These are phyloP conservation scores for Aspergillus mulundensis DNA, from an alignment of 495 filamentous ascomycete genomes.

Conservation along the genomic window DNA sequence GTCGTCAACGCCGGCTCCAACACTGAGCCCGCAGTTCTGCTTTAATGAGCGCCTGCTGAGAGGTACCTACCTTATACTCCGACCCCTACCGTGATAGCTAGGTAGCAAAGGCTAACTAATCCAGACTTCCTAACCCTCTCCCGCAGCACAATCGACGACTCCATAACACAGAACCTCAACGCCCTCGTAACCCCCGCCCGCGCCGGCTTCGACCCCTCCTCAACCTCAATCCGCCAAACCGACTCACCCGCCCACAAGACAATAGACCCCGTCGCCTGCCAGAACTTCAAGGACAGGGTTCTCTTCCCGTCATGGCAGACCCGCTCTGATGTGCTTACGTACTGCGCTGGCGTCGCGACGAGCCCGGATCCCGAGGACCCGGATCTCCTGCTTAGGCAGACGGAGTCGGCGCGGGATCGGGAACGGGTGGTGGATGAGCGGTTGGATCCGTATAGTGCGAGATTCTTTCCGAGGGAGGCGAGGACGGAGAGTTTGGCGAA, in stretches of 20 bases:
- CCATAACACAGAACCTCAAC: constrained; percentile 90
- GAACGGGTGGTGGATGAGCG: constrained; percentile 83
- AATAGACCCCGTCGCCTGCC: constrained; percentile 62
- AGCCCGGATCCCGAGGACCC: constrained; percentile 86
- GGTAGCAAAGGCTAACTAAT: too few species aligned
- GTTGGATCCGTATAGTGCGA: constrained; percentile 84
- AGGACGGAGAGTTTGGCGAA: constrained; percentile 77
- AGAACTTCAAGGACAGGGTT: constrained; percentile 69
- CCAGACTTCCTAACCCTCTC: constrained; percentile 95
- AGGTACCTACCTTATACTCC: constrained; percentile 65
- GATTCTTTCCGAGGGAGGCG: constrained; percentile 79
- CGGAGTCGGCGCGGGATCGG: constrained; percentile 63
- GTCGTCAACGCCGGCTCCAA: constrained; percentile 50
- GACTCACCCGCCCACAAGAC: constrained; percentile 33
- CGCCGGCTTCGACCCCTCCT: constrained; percentile 73
- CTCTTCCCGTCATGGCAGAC: constrained; percentile 87
- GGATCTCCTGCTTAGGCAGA: constrained; percentile 63
- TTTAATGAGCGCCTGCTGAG: constrained; percentile 80
- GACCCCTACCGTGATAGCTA: too few species aligned
- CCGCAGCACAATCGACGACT: constrained; percentile 81
- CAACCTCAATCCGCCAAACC: constrained; percentile 58
- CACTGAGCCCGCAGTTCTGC: constrained; percentile 84
- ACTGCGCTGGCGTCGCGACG: constrained; percentile 85
- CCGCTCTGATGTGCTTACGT: constrained; percentile 79
- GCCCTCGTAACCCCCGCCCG: constrained; percentile 73